Conservation (phyloP, 192 early-diverging fungal genomes). For the Geranomyces variabilis region DNA sequence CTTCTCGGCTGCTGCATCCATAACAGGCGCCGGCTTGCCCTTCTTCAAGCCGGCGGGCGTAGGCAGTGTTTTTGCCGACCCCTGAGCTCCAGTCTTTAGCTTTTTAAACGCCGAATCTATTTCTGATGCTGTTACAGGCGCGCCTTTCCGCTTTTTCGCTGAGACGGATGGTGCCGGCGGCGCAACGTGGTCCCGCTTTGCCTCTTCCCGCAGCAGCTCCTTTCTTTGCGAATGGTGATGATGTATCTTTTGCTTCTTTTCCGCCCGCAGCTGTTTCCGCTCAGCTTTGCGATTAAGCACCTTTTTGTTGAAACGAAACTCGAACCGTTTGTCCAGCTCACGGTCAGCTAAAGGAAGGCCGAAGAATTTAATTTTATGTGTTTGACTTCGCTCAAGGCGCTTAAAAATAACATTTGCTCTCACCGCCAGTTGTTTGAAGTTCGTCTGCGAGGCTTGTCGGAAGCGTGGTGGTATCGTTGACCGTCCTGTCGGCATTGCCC, state of each 20-base stretch:
- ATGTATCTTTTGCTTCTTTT: conserved; percentile 36
- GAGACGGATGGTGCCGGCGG: not conserved
- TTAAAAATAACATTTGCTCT: not conserved
- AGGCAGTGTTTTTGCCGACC: conserved; percentile 5
- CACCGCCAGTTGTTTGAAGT: not conserved
- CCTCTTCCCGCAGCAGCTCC: not conserved
- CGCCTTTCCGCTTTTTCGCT: not conserved
- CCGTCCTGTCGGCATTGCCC: not conserved
- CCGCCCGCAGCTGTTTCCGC: conserved; percentile 34
- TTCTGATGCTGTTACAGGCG: not conserved
- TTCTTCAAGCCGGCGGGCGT: not conserved
- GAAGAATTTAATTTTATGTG: not conserved
- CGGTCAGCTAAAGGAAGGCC: not conserved
- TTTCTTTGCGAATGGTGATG: conserved; percentile 24
- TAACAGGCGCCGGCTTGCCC: conserved; percentile 5
- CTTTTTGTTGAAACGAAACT: conserved; percentile 36
- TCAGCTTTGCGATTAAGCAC: conserved; percentile 35
- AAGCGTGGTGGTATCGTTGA: conserved; percentile 25
- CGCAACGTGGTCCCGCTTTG: not conserved
- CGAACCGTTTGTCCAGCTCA: conserved; percentile 30
- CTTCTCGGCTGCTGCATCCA: conserved; percentile 17
- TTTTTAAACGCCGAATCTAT: not conserved
- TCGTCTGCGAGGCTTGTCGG: conserved; percentile 2
- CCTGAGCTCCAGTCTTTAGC: not conserved
- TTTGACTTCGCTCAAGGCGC: not conserved